Evolutionary conservation across 75 land plant species (phyloP), one percentile per base, ranked within the genome.

Genomic region (Sequoia sempervirens): DNA sequence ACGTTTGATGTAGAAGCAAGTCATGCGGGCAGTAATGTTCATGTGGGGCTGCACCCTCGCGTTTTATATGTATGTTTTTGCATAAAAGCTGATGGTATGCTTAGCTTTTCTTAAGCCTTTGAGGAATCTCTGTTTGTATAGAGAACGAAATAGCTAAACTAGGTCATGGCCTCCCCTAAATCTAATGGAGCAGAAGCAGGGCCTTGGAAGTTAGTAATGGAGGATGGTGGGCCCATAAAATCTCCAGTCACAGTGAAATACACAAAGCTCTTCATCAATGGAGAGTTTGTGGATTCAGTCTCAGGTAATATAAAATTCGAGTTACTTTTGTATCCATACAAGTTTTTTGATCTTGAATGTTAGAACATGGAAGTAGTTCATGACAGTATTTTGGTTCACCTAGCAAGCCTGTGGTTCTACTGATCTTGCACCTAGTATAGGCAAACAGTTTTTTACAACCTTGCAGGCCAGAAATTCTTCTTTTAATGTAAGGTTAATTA

Each of bases 251-350:
- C 53, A 80, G 81, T 80, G 17, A 91, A 91, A 82, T 92, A 86
- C 82, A 94, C 92, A 23, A 92, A 94, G 89, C 89, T 92, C 54
- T 94, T 92, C 88, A 94, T 94, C 81, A 83, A 93, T 61, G 94
- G 94, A 38, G 83, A 94, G 83, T 94, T 94, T 80, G 93, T 94
- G 13, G 94, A 94, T 82, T 85, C 96, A n/a, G 88, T 92, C 66
- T 93, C 95, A 87, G 94, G 95, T 93, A 81, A 32, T 20, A 53
- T 15, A 18, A 47, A 5, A 11, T 11, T 9, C 52, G 7, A 47
- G 12, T 32, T 18, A 17, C 30, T 5, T 56, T 38, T 64, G 32
- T 38, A 6, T 36, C 3, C 20, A 0, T 56, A 56, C 23, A 20
- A 1, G 4, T 56, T 18, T 56, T 18, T 56, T 18, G 4, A 56